Conservation (phyloP, 2,329 filamentous ascomycete species). For the Apiospora phragmitis region DNA sequence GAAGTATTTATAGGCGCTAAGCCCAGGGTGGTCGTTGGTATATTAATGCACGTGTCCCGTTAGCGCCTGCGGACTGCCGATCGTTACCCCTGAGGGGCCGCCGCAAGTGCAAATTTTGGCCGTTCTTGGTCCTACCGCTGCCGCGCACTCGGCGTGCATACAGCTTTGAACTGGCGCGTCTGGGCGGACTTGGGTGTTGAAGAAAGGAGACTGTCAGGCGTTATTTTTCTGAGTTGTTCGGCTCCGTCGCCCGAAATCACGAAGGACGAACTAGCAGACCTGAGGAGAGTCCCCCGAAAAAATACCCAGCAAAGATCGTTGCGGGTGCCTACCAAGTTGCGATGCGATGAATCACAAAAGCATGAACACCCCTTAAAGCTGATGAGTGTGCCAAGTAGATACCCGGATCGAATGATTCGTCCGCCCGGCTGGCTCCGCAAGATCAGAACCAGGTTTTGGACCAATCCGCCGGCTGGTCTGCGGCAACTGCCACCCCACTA, state of each 20-base stretch:
- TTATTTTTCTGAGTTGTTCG: not conserved
- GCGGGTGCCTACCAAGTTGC: not conserved
- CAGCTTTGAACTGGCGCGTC: not conserved
- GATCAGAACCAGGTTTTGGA: not conserved
- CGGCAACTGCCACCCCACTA: not conserved
- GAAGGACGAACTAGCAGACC: not conserved
- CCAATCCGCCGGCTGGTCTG: not conserved
- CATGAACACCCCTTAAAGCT: not conserved
- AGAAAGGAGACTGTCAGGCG: not conserved
- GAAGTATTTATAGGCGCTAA: not conserved
- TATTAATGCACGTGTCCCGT: not conserved
- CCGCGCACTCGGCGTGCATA: not conserved
- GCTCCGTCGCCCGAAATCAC: not conserved
- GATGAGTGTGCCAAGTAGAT: not conserved
- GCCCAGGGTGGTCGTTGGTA: not conserved
- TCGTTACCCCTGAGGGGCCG: not conserved
- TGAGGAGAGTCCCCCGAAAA: not conserved
- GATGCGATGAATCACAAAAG: not conserved
- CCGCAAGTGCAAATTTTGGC: not conserved
- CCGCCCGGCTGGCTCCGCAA: not conserved
- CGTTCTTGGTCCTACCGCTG: not conserved
- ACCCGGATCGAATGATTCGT: not conserved
- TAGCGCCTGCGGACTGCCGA: conserved; percentile 6
- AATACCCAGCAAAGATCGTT: not conserved
- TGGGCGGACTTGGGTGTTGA: not conserved